Conservation (phyloP, 2,329 filamentous ascomycete species). For the Coniochaeta sp. region DNA sequence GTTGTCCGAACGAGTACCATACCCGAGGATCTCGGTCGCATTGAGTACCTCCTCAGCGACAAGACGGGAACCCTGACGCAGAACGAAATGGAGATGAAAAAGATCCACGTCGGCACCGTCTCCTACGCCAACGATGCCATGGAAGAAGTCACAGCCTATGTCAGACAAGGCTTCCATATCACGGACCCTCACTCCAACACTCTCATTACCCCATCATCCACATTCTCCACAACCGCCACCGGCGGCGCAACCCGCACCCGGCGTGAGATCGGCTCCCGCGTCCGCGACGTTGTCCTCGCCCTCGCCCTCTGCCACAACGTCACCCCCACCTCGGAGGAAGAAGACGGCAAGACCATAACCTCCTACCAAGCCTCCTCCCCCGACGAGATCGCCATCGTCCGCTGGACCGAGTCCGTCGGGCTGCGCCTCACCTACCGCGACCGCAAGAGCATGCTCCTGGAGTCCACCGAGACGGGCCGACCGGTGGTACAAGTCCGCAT, state of each 20-base stretch:
- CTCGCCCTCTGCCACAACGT: slow-evolving; percentile 95
- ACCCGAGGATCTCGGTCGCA: slow-evolving; percentile 88
- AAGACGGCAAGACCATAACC: slow-evolving; percentile 67
- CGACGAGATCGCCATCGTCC: slow-evolving; percentile 95
- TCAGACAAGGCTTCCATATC: slow-evolving; percentile 72
- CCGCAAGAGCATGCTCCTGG: slow-evolving; percentile 74
- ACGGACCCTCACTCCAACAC: slow-evolving; percentile 34
- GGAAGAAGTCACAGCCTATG: slow-evolving; percentile 87
- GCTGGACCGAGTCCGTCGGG: slow-evolving; percentile 89
- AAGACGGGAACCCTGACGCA: slow-evolving; percentile 98
- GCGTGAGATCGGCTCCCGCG: slow-evolving; percentile 86
- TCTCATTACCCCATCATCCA: slow-evolving; percentile 71
- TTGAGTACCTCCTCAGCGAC: slow-evolving; percentile 93
- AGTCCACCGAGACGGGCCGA: slow-evolving; percentile 66
- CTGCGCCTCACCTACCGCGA: slow-evolving; percentile 79
- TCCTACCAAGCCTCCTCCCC: slow-evolving; percentile 96
- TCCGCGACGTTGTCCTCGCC: slow-evolving; percentile 86
- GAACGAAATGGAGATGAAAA: slow-evolving; percentile 98
- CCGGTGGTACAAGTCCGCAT: slow-evolving; percentile 79
- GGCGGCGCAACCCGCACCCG: slow-evolving; percentile 70
- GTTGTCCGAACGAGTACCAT: slow-evolving; percentile 96
- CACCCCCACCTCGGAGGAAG: slow-evolving; percentile 81
- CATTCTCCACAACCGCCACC: slow-evolving; percentile 52
- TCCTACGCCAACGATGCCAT: slow-evolving; percentile 98
- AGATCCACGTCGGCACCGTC: slow-evolving; percentile 95